Base-by-base conservation (phyloP, 352 stramenopile genomes). In the Elongisporangium undulatum region DNA sequence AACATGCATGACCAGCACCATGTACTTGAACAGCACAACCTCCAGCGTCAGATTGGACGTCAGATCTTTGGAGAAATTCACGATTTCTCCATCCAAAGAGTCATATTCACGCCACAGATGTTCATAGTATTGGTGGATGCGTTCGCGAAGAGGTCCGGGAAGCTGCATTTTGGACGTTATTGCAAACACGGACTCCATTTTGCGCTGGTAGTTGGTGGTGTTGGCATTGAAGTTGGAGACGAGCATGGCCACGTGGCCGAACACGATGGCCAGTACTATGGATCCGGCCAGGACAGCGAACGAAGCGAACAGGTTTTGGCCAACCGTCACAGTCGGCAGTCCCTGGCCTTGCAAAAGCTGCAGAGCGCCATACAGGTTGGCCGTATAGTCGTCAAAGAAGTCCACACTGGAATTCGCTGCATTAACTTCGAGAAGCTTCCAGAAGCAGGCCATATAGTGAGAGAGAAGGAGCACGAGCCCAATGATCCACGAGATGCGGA, bases 41-140 rank as follows among this genome's bases (percentile, higher is more conserved):
- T 88, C 80, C 9, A 86, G 68, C 8, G 69, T 66, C 3, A 92
- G 69, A 4, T 75, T 79, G 53, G 80, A 73, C 5, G 65, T 82
- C 0, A 90, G 55, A 0, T 72, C 59, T 20, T 77, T 77, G 16
- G 74, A 71, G 56, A 92, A 89, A 9, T 67, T 53, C 2, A 73
- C 68, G n/a, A 86, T 71, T 19, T 82, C 64, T 5, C 76, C 75
- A 51, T 92, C 76, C 7, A 89, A 49, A 29, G 71, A 85, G 59
- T 90, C 74, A 59, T 90, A 86, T 55, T 89, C 76, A 51, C 69
- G 60, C 71, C 74, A 86, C 16, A 92, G 55, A 57, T 90, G 76
- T 22, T 80, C 74, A 51, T 90, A 92, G 41, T 89, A 90, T 39
- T 81, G 64, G 24, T 75, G 72, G 10, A 90, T 84, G 19, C 81